A percentile compares a stretch with the other conserved stretches of the same genome.
These are phyloP conservation scores for Pichia sp. DNA, from an alignment of 1,139 yeast species.

Conservation along the genomic window DNA sequence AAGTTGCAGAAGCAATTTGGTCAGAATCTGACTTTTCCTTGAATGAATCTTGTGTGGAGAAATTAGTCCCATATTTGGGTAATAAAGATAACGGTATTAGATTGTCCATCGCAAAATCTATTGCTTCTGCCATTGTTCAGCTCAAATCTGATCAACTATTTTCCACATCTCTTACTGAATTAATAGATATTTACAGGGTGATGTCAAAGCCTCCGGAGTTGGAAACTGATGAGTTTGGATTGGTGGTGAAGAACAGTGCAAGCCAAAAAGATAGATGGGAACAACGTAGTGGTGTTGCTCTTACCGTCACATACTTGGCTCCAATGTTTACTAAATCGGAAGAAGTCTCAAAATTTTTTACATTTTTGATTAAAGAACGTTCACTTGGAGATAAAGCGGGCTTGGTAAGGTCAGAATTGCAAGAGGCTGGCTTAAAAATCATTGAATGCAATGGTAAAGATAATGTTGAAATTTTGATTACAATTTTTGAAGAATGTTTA, in stretches of 20 bases:
- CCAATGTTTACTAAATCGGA: slow-evolving; percentile 38
- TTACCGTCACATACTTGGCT: slow-evolving; percentile 58
- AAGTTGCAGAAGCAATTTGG: slow-evolving; percentile 80
- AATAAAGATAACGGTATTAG: slow-evolving; percentile 60
- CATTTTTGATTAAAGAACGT: slow-evolving; percentile 50
- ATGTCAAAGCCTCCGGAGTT: slow-evolving; percentile 77
- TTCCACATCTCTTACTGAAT: slow-evolving; percentile 36
- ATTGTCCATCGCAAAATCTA: slow-evolving; percentile 59
- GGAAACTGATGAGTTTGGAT: slow-evolving; percentile 70
- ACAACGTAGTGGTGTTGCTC: slow-evolving; percentile 74
- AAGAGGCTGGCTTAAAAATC: slow-evolving; percentile 80
- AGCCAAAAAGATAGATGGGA: slow-evolving; percentile 78
- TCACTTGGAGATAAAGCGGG: slow-evolving; percentile 73
- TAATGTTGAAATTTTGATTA: slow-evolving; percentile 65
- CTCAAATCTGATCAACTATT: slow-evolving; percentile 32
- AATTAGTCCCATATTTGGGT: slow-evolving; percentile 49
- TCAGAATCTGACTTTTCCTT: slow-evolving; percentile 61
- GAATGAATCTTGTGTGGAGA: slow-evolving; percentile 40
- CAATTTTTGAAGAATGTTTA: slow-evolving; percentile 66
- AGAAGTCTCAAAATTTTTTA: slow-evolving; percentile 48
- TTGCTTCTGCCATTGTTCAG: slow-evolving; percentile 46
- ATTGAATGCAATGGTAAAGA: slow-evolving; percentile 61
- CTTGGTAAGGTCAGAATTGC: slow-evolving; percentile 74
- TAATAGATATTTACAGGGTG: slow-evolving; percentile 53
- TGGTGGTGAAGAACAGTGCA: slow-evolving; percentile 58